Conservation (phyloP, 345 rosid species). For the Gossypium longicalyx region DNA sequence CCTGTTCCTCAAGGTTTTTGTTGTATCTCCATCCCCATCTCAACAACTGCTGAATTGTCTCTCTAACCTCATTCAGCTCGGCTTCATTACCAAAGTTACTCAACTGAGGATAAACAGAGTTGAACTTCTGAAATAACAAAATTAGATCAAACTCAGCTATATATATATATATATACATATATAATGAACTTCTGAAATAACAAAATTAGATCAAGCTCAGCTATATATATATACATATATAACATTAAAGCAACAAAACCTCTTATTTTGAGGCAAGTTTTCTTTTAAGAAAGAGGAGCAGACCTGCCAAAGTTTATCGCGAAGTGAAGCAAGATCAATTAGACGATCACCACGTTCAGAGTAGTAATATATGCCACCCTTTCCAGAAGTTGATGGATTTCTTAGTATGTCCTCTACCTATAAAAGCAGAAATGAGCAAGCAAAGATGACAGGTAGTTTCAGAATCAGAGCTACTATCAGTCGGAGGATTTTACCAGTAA, state of each 20-base stretch:
- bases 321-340: slow-evolving; percentile 72
- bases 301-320: slow-evolving; percentile 87
- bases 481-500: slow-evolving; percentile 49
- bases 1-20: slow-evolving; percentile 93
- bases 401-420: slow-evolving; percentile 84
- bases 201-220: slow-evolving; percentile 13
- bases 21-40: slow-evolving; percentile 98
- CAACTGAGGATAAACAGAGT: slow-evolving; percentile 55
- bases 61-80: slow-evolving; percentile 77
- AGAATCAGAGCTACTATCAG: background rate
- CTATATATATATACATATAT: background rate
- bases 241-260: slow-evolving; percentile 12
- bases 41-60: slow-evolving; percentile 70
- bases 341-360: slow-evolving; percentile 94
- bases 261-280: background rate
- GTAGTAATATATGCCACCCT: slow-evolving; percentile 77
- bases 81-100: slow-evolving; percentile 54
- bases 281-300: slow-evolving; percentile 19
- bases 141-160: slow-evolving; percentile 7
- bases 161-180: background rate
- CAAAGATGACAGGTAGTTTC: slow-evolving; percentile 1
- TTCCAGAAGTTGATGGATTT: slow-evolving; percentile 60
- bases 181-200: slow-evolving; percentile 59
- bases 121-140: slow-evolving; percentile 52
- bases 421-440: slow-evolving; percentile 18